Conservation (phyloP, 2,329 filamentous ascomycete genomes). For the Hymenoscyphus occultus region DNA sequence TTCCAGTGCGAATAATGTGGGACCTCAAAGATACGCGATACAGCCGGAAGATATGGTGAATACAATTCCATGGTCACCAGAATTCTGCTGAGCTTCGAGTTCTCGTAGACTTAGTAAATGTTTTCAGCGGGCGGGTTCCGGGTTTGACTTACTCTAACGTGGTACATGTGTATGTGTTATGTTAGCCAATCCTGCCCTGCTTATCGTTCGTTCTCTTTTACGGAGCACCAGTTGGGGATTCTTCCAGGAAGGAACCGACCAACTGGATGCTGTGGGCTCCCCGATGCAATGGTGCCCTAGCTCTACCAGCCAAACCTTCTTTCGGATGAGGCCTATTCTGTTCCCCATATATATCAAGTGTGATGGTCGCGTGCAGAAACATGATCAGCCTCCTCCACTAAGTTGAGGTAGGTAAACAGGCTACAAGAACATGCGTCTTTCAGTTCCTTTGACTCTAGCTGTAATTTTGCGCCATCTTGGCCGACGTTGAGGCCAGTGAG, state of each 20-base stretch:
- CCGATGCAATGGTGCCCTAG: background rate
- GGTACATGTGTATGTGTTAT: background rate
- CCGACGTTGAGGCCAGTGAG: background rate
- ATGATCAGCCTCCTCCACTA: background rate
- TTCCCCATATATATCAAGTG: background rate
- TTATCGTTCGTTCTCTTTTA: background rate
- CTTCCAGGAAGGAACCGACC: background rate
- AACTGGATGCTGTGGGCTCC: background rate
- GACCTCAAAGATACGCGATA: constrained; percentile 20
- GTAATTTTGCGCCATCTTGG: background rate
- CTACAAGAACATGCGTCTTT: background rate
- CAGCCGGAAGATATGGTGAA: constrained; percentile 12
- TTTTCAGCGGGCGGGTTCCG: constrained; percentile 2
- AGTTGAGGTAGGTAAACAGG: background rate
- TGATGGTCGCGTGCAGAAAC: background rate
- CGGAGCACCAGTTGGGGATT: background rate
- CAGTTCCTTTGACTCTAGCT: background rate
- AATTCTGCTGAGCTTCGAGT: background rate
- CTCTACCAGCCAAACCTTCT: background rate
- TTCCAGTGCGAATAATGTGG: background rate
- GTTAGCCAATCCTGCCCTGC: background rate
- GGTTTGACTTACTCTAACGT: background rate
- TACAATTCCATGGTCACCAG: constrained; percentile 11
- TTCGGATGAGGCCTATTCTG: background rate
- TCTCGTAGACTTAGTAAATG: background rate